Base-by-base conservation (phyloP, 768 basidiomycete species). In the Cantharellus anzutake region DNA sequence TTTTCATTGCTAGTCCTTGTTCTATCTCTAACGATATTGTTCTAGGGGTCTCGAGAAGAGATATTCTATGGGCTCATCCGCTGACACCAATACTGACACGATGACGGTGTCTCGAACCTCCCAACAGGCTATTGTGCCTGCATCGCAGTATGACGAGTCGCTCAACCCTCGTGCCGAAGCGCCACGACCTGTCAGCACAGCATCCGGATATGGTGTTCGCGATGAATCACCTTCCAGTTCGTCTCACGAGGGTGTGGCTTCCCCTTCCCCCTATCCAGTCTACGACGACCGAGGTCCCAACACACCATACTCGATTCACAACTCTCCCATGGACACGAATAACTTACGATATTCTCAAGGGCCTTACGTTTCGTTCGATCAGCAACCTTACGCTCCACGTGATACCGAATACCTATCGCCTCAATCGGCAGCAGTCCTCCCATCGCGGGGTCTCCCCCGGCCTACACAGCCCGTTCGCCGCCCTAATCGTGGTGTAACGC, bases 61-160 rank as follows among this genome's bases (percentile, higher is more conserved):
- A 29, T 83, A 86, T 66, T 93, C 90, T 5, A 68, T 84, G 67
- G 78, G 81, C 16, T 93, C 89, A 2, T 82, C 81, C 51, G 80
- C 82, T 57, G 89, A 92, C 64, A 75, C 78, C n/a, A 80, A 80
- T 61, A 76, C 78, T 62, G 73, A 79, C 38, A 53, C 61, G 55
- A 59, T 51, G 7, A 56, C 34, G 59, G 39, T 60, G 56, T n/a
- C 62, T 29, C 51, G 29, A 37, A 59, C 59, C 60, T 51, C 39
- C 56, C 60, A 38, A 59, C 53, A 50, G 59, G 11, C 14, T 35
- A 42, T 42, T 35, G 53, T n/a, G 37, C 60, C 34, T 4, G 40
- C 29, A 41, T 41, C 57, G 11, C 35, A 41, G 57, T 38, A 57
- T 34, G 7, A 37, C 16, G n/a, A 57, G 7, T 5, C 16, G 39